These are phyloP conservation scores for Populus pruinosa DNA, from an alignment of 345 rosid genomes.

Conservation along the genomic window DNA sequence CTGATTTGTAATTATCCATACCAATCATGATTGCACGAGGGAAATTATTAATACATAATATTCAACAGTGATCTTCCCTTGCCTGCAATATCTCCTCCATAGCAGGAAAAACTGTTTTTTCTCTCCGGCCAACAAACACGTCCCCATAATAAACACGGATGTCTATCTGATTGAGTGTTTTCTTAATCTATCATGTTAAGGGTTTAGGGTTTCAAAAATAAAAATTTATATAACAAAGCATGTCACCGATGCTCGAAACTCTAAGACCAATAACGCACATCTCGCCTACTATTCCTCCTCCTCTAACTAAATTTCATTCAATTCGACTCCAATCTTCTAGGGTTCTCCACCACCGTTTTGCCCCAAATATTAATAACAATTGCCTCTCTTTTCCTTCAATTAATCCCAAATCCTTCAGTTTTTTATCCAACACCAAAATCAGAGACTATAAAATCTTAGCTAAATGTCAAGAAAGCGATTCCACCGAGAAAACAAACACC, in stretches of 20 bases:
- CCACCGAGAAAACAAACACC: slow-evolving; percentile 37
- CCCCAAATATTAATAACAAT: slow-evolving; percentile 13
- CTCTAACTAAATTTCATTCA: slow-evolving; percentile 9
- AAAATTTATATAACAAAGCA: not conserved
- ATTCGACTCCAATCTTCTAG: slow-evolving; percentile 33
- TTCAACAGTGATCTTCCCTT: slow-evolving; percentile 13
- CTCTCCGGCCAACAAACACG: not conserved
- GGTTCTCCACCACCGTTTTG: slow-evolving; percentile 34
- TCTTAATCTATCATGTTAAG: slow-evolving; percentile 10
- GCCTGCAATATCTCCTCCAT: not conserved
- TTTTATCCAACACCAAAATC: slow-evolving; percentile 30
- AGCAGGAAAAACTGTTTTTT: not conserved
- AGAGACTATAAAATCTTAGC: slow-evolving; percentile 41
- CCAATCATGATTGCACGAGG: not conserved
- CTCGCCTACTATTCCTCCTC: not conserved
- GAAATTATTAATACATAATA: not conserved
- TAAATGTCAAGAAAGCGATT: slow-evolving; percentile 68
- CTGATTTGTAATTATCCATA: not conserved
- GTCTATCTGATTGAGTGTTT: no score
- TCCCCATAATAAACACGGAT: not conserved
- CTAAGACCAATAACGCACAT: slow-evolving; percentile 33
- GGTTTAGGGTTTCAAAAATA: slow-evolving; percentile 28
- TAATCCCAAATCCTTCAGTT: not conserved
- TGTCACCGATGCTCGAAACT: slow-evolving; percentile 44
- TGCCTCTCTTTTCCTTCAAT: slow-evolving; percentile 25